Conservation (phyloP, 2,329 filamentous ascomycete genomes). For the Rhynchosporium graminicola region DNA sequence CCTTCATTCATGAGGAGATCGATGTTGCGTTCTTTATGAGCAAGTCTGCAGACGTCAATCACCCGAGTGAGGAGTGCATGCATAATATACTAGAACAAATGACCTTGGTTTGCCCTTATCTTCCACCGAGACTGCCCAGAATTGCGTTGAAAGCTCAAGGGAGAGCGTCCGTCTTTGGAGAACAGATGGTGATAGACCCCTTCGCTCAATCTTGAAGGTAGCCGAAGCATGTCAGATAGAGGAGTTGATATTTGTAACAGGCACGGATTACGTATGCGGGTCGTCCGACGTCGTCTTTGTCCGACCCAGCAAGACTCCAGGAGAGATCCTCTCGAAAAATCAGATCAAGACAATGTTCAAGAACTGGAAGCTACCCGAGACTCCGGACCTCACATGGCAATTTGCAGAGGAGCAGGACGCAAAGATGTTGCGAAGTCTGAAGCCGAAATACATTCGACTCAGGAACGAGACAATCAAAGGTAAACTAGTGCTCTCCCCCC, state of each 20-base stretch:
- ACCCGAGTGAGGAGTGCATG: background rate
- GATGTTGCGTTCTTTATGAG: background rate
- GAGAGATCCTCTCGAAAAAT: background rate
- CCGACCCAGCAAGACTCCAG: background rate
- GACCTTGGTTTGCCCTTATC: background rate
- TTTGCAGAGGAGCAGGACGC: background rate
- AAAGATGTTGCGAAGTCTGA: background rate
- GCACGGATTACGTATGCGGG: background rate
- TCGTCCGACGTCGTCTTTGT: background rate
- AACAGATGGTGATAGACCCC: background rate
- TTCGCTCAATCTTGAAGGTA: background rate
- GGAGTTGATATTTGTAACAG: background rate
- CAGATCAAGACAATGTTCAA: background rate
- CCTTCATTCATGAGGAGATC: background rate
- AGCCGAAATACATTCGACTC: background rate
- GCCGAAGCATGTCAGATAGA: background rate
- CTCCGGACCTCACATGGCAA: background rate
- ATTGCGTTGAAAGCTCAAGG: background rate
- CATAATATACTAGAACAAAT: background rate
- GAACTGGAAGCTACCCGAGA: background rate
- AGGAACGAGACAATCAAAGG: background rate
- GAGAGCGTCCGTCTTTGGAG: background rate
- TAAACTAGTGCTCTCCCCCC: background rate
- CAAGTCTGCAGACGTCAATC: background rate
- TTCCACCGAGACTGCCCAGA: background rate